These are phyloP conservation scores for Mycena kentingensis DNA, from an alignment of 768 basidiomycete genomes.

Conservation along the genomic window DNA sequence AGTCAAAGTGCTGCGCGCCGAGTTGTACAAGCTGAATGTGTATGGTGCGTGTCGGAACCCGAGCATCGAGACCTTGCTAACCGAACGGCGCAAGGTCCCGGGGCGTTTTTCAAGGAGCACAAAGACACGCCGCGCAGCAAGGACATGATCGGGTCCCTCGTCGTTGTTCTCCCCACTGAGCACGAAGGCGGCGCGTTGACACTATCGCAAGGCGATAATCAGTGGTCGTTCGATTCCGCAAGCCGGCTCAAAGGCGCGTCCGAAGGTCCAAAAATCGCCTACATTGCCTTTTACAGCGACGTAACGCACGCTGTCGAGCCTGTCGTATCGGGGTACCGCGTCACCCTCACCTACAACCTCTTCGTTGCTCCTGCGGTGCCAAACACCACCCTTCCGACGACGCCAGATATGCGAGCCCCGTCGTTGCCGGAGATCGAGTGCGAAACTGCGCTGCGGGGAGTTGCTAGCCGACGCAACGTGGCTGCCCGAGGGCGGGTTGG, in stretches of 20 bases:
- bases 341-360: constrained; percentile 51
- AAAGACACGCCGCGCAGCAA: constrained; percentile 44
- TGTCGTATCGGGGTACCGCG: constrained; percentile 42
- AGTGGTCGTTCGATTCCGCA: constrained; percentile 39
- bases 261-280: constrained; percentile 21
- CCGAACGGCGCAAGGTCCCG: constrained; percentile 26
- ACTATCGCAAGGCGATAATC: constrained; percentile 29
- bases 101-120: constrained; percentile 49
- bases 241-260: neutral
- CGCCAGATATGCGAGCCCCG: neutral
- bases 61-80: neutral
- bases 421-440: neutral
- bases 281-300: constrained; percentile 46
- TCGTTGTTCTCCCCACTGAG: constrained; percentile 42
- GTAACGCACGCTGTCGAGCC: constrained; percentile 48
- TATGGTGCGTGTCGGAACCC: constrained; percentile 35
- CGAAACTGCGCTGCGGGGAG: neutral
- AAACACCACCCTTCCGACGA: neutral
- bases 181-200: constrained; percentile 42
- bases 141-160: constrained; percentile 51
- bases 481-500: neutral
- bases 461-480: neutral
- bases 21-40: constrained; percentile 50
- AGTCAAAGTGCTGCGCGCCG: constrained; percentile 26
- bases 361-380: constrained; percentile 20